Evolutionary conservation across 1,284 basidiomycete species (phyloP), one percentile per base, ranked within the genome.

Genomic region (Mycena sp.): DNA sequence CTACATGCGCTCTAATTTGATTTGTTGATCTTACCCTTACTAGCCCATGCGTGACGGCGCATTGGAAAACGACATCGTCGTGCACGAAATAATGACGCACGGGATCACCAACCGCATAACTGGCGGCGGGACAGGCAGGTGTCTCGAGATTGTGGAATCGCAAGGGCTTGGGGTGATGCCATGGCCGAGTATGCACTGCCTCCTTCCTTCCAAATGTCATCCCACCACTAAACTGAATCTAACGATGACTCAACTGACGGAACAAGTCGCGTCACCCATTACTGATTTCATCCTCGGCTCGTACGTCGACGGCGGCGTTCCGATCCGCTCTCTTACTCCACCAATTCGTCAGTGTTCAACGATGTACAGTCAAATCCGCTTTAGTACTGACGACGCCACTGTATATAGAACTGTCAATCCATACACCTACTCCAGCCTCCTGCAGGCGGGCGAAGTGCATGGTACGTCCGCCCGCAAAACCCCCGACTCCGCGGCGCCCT

Each of bases 81-180:
- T 41, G 2, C 58, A 61, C 51, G 58, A 61, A 30, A 29, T 32
- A 30, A 29, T 32, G 6, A 54, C 53, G 9, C 84, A 86, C 65
- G 84, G 84, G 4, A 76, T 84, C 59, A 83, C 82, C 25, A 83
- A 83, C 70, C 78, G 83, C 17, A 71, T 86, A 74, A 84, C 83
- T 17, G 83, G 84, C 25, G 83, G 84, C 26, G 85, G 83, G 9
- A 85, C 83, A 14, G 84, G 77, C n/a, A 72, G 79, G 10, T 86
- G 85, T 70, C 72, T 86, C 21, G 82, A 84, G 68, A 81, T 81
- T 4, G 75, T 73, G 9, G 85, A 86, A 68, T 74, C 84, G 29
- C 78, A 78, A 26, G 84, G 84, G 6, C 74, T 87, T 85, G 83
- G 84, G 81, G 81, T 14, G 84, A 86, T 70, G 80, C 83, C 21